Evolutionary conservation across 2,329 filamentous ascomycete species (phyloP).

Genomic region (Aspergillus persii): DNA sequence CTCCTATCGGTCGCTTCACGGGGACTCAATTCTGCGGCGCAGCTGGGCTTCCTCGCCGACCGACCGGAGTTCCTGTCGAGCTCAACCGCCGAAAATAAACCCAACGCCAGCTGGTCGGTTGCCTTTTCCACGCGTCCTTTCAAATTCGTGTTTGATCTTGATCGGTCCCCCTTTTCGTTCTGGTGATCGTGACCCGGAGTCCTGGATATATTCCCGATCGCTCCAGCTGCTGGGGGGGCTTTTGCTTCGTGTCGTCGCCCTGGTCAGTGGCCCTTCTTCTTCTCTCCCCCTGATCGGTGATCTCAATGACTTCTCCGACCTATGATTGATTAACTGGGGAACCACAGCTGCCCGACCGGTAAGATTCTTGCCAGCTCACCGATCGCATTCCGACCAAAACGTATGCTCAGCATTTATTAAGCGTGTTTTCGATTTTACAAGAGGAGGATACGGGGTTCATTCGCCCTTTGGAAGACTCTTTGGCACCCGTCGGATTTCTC

Average conservation of each 20-base stretch:
- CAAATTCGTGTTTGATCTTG: conserved; percentile 8
- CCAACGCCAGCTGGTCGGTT: conserved; percentile 6
- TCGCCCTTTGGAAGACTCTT: conserved; percentile 23
- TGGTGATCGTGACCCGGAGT: conserved; percentile 21
- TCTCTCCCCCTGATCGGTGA: conserved; percentile 18
- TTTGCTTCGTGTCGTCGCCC: conserved; percentile 9
- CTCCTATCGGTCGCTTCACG: background rate
- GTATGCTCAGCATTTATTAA: background rate
- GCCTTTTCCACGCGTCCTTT: conserved; percentile 4
- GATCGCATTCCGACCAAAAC: conserved; percentile 11
- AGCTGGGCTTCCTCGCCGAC: conserved; percentile 23
- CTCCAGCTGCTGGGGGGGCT: conserved; percentile 16
- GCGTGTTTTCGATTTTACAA: background rate
- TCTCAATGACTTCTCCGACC: conserved; percentile 11
- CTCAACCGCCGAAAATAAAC: conserved; percentile 8
- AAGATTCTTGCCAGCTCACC: conserved; percentile 9
- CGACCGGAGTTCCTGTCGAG: background rate
- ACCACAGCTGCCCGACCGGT: conserved; percentile 20
- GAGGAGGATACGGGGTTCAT: conserved; percentile 14
- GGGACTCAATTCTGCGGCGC: conserved; percentile 29
- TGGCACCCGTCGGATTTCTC: conserved; percentile 18
- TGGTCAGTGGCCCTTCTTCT: conserved; percentile 11
- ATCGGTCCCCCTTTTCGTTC: conserved; percentile 14
- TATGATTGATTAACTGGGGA: conserved; percentile 13
- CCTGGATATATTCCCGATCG: conserved; percentile 12